These are phyloP conservation scores for Hawksworthiomyces lignivorus DNA, from an alignment of 2,329 filamentous ascomycete genomes.

Conservation along the genomic window DNA sequence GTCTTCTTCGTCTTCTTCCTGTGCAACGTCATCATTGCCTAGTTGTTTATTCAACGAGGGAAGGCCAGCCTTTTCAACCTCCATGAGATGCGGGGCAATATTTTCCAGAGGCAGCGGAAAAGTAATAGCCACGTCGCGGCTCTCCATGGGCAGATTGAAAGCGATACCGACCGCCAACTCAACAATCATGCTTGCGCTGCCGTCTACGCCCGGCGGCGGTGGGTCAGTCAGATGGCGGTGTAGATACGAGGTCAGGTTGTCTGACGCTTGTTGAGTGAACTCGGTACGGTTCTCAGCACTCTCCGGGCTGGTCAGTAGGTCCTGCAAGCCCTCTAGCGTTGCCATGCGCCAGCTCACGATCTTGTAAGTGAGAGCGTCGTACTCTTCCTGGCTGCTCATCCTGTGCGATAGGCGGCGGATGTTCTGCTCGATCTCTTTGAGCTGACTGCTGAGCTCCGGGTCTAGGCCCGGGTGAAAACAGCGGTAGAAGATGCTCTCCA, in stretches of 20 bases:
- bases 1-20: slow-evolving; percentile 27
- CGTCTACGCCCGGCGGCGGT: slow-evolving; percentile 72
- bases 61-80: slow-evolving; percentile 66
- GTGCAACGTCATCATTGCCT: slow-evolving; percentile 25
- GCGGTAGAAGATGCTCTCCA: slow-evolving; percentile 83
- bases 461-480: slow-evolving; percentile 91
- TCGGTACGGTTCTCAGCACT: slow-evolving; percentile 58
- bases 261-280: slow-evolving; percentile 64
- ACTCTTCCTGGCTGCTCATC: slow-evolving; percentile 73
- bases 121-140: slow-evolving; percentile 78
- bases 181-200: slow-evolving; percentile 84
- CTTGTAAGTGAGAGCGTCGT: slow-evolving; percentile 78
- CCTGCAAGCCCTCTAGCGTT: slow-evolving; percentile 82
- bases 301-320: slow-evolving; percentile 57
- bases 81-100: slow-evolving; percentile 71
- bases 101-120: slow-evolving; percentile 73
- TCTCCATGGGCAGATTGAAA: slow-evolving; percentile 80
- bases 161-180: slow-evolving; percentile 83
- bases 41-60: slow-evolving; percentile 48
- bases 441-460: slow-evolving; percentile 60
- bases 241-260: slow-evolving; percentile 60
- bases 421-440: slow-evolving; percentile 83
- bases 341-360: slow-evolving; percentile 89
- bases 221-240: slow-evolving; percentile 69
- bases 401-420: slow-evolving; percentile 71